These are phyloP conservation scores for Oryza officinalis DNA, from an alignment of 176 grass and related monocot species.

Conservation along the genomic window DNA sequence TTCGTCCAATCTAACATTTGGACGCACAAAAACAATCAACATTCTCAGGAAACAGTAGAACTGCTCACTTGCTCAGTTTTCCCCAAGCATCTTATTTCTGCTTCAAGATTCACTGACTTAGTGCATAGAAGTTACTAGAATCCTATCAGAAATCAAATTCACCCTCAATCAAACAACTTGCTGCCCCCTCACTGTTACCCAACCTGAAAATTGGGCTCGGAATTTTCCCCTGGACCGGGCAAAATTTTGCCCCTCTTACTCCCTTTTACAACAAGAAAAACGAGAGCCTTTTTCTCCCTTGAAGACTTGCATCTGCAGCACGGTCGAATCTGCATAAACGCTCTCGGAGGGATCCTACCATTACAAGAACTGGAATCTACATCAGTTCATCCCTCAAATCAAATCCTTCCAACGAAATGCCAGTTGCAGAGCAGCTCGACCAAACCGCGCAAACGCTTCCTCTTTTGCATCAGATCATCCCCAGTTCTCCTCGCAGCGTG, in stretches of 20 bases:
- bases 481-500: too few species aligned
- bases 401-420: not conserved
- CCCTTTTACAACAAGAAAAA: not conserved
- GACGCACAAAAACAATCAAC: not conserved
- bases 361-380: not conserved
- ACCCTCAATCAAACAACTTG: not conserved
- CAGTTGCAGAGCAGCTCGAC: not conserved
- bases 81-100: not conserved
- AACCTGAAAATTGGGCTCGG: not conserved
- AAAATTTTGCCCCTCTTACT: not conserved
- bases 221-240: not conserved
- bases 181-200: not conserved
- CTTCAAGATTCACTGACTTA: constrained; percentile 3
- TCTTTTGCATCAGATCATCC: too few species aligned
- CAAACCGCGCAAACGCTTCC: not conserved
- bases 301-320: not conserved
- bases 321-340: not conserved
- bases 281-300: not conserved
- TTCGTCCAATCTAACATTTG: not conserved
- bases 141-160: not conserved
- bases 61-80: not conserved
- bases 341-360: not conserved
- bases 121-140: not conserved
- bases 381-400: not conserved
- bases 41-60: not conserved